Conservation (phyloP, 108 stramenopile species). For the Cyclotella sp. region DNA sequence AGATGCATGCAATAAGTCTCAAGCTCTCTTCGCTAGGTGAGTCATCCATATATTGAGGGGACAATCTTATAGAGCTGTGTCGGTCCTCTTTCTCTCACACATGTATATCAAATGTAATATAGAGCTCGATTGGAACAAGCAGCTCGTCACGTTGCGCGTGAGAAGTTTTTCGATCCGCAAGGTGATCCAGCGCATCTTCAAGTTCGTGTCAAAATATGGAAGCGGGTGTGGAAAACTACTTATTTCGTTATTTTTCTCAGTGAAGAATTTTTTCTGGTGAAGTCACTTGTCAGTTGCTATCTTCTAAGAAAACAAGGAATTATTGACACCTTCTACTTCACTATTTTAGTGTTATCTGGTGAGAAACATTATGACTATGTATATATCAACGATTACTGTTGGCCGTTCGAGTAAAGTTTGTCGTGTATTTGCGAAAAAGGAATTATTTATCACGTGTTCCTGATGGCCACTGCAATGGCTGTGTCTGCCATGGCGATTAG, state of each 20-base stretch:
- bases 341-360: background rate
- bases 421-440: background rate
- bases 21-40: conserved; percentile 3
- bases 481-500: background rate
- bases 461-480: conserved; percentile 15
- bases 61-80: background rate
- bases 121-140: conserved; percentile 26
- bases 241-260: background rate
- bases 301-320: background rate
- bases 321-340: background rate
- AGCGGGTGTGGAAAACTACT: background rate
- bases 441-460: conserved; percentile 10
- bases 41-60: background rate
- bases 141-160: background rate
- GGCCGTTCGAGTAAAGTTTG: background rate
- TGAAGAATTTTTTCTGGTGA: background rate
- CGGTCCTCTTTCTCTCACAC: background rate
- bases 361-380: background rate
- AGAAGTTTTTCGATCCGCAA: background rate
- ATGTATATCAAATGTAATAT: background rate
- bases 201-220: background rate
- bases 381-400: background rate
- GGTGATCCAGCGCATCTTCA: background rate
- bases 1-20: conserved; percentile 5
- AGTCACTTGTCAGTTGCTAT: background rate